Base-by-base conservation (phyloP, 805 yeast genomes). In the Lipomyces starkeyi region DNA sequence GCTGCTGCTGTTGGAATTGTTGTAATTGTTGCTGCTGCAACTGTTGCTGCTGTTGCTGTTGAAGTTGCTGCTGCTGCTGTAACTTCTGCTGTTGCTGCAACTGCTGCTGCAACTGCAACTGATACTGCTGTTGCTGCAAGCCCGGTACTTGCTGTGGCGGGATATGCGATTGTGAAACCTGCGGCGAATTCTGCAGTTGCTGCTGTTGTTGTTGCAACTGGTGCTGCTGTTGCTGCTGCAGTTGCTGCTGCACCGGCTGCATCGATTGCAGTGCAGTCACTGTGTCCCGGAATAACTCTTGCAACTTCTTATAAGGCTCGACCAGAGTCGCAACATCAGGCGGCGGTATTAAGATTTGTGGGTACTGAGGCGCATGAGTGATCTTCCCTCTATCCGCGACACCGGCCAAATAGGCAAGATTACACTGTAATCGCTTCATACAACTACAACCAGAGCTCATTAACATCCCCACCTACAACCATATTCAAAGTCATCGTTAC, bases 401-500 rank as follows among this genome's bases (percentile, higher is more conserved):
- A 22, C 78, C 69, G 9, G 78, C 78, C 65, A 80, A 74, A 63
- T 78, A 79, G 22, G 76, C 73, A 53, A 80, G 67, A 63, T 80
- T 80, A 57, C 76, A 68, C 58, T 80, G 80, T 11, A 80, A 60
- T 3, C 82, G 74, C 52, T 71, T 73, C 76, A 80, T 71, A 58
- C 80, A 74, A 43, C 72, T 68, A 29, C 29, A 40, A 9, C 37
- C 27, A 61, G 5, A n/a, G 17, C 11, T 3, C 20, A 47, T 40
- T 54, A 6, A 32, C 49, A 60, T n/a, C 52, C n/a, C 25, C n/a
- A 55, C 29, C 17, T 5, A 29, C 13, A 17, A 14, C 20, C 1
- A 22, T 49, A 27, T 37, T 5, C 49, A 63, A 20, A 47, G 14
- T 37, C 17, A 8, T 5, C 29, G 25, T 35, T 4, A 5, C 17